Conservation (phyloP, 208 protist species). For the Trypanosoma mega region DNA sequence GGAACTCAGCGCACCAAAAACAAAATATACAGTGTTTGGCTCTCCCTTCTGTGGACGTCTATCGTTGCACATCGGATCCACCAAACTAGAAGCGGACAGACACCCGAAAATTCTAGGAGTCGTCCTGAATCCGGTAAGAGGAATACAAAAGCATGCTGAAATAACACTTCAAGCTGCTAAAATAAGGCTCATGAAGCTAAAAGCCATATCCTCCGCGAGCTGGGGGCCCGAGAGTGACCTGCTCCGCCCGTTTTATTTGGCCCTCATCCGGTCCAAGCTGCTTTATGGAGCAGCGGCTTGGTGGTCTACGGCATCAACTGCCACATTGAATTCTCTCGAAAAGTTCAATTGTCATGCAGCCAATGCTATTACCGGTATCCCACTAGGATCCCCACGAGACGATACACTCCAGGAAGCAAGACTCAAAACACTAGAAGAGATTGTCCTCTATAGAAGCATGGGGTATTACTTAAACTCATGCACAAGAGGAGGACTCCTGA, state of each 20-base stretch:
- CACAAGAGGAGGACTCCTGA: neutral
- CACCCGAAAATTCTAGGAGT: slow-evolving; percentile 16
- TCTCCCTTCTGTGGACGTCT: too few relatives aligned
- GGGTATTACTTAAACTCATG: neutral
- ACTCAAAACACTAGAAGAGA: neutral
- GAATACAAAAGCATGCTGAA: neutral
- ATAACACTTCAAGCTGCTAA: neutral
- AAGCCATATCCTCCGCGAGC: neutral
- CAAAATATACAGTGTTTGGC: slow-evolving; percentile 17
- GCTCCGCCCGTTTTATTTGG: slow-evolving; percentile 5
- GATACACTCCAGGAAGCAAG: neutral
- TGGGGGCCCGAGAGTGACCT: slow-evolving; percentile 10
- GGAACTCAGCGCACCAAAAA: neutral
- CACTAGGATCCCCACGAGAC: neutral
- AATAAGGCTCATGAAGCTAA: slow-evolving; percentile 4
- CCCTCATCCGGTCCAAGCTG: slow-evolving; percentile 4
- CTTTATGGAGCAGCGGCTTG: slow-evolving; percentile 4
- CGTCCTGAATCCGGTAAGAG: slow-evolving; percentile 13
- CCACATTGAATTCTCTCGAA: neutral
- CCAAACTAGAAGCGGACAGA: neutral
- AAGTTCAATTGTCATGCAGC: neutral
- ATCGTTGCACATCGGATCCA: too few relatives aligned
- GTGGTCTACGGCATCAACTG: slow-evolving; percentile 4
- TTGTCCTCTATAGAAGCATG: neutral
- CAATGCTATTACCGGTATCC: slow-evolving; percentile 4